A percentile compares a stretch with the other conserved stretches of the same genome.
These are phyloP conservation scores for Hymenoscyphus scutula DNA, from an alignment of 2,329 filamentous ascomycete species.

Conservation along the genomic window DNA sequence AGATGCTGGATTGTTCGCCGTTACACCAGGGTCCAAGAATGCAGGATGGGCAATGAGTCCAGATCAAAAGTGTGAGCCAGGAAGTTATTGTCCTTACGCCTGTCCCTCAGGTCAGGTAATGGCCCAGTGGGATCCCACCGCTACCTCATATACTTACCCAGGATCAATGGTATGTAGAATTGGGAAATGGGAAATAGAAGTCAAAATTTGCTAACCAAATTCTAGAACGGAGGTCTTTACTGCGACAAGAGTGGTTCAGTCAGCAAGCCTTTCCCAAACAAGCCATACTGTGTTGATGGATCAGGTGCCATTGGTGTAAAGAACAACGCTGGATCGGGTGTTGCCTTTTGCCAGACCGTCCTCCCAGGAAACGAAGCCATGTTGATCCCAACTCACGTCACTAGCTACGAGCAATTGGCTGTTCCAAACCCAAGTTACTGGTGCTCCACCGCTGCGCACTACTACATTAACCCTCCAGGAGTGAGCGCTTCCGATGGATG, in stretches of 20 bases:
- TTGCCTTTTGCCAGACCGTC: constrained; percentile 78
- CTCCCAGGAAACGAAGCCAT: constrained; percentile 78
- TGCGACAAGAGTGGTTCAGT: constrained; percentile 66
- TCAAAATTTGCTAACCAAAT: constrained; percentile 16
- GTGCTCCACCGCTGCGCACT: constrained; percentile 71
- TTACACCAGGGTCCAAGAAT: constrained; percentile 64
- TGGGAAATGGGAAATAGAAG: background rate
- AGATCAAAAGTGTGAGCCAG: constrained; percentile 65
- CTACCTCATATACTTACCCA: constrained; percentile 64
- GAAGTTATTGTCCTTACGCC: constrained; percentile 72
- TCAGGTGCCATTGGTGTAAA: constrained; percentile 62
- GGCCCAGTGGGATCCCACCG: constrained; percentile 73
- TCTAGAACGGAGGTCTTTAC: constrained; percentile 69
- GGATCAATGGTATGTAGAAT: constrained; percentile 63
- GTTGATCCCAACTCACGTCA: constrained; percentile 74
- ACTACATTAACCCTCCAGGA: constrained; percentile 76
- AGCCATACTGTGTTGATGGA: constrained; percentile 69
- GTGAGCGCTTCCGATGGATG: constrained; percentile 59
- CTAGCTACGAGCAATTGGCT: constrained; percentile 56
- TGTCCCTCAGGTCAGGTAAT: constrained; percentile 74
- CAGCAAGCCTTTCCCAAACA: constrained; percentile 65
- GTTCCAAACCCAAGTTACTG: constrained; percentile 71
- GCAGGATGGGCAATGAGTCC: constrained; percentile 79
- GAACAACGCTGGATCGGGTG: constrained; percentile 60
- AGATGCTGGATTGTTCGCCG: constrained; percentile 62